Base-by-base conservation (phyloP, 23 red algal genomes). In the Gracilaria gracilis region DNA sequence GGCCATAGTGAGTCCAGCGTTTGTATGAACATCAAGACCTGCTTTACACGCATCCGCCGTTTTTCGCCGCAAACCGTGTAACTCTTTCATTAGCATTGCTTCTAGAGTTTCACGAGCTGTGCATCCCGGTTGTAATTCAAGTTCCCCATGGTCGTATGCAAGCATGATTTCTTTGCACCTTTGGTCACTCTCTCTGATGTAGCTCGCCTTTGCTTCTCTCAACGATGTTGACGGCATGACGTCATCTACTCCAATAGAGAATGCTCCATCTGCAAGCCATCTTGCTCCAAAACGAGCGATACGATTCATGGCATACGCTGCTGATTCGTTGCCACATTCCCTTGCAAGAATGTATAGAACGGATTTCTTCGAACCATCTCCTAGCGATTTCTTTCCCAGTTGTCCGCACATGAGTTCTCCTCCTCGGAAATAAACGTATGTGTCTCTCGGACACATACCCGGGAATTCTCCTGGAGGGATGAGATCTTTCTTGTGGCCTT, bases 201-300 rank as follows among this genome's bases (percentile, higher is more conserved):
- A 79, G 28, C 39, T 75, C 29, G 54, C 75, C 75, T 99, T 95
- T 54, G 65, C 65, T 32, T 64, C 44, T 25, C 39, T 61, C 67
- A 96, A 79, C 24, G 67, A 69, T 29, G 33, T 6, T 2, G 94
- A 95, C 6, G 97, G 97, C 29, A 82, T 93, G 58, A 99, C 97
- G 50, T 99, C 97, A 83, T 93, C 91, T 48, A 99, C 86, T 28
- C 97, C 97, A 49, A 99, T 95, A 39, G 88, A 94, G 54, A 99
- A 99, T 44, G 94, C 97, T 50, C 83, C 72, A 32, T 96, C 93
- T 0, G 90, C 83, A 21, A 91, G 84, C 93, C 93, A 96, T 46
- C 97, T 72, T 20, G 93, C 92, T 34, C 94, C 53, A 61, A 99
- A 96, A 31, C 87, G 73, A 31, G 97, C 90, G 27, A 99, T 83